Conservation (phyloP, 345 rosid species). For the Hevea brasiliensis region DNA sequence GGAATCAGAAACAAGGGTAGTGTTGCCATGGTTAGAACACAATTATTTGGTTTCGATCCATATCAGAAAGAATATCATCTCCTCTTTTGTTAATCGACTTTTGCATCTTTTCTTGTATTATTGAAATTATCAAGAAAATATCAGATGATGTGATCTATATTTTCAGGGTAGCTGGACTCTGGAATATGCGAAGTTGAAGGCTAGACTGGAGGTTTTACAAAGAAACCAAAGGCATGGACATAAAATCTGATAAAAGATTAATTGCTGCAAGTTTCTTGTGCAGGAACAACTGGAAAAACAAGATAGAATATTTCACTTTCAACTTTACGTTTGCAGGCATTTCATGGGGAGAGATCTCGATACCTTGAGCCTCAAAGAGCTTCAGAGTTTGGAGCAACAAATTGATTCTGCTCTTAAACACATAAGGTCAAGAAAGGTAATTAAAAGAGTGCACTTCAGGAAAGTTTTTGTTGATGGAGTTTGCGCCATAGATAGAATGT, state of each 20-base stretch:
- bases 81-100: background rate
- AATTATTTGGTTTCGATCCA: no score
- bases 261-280: background rate
- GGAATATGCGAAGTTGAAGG: slow-evolving; percentile 88
- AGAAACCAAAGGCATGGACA: slow-evolving; percentile 65
- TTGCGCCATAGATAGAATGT: background rate
- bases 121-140: background rate
- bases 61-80: no score
- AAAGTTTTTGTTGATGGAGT: background rate
- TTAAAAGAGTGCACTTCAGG: background rate
- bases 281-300: no score
- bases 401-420: slow-evolving; percentile 72
- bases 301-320: background rate
- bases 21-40: no score
- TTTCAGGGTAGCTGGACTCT: slow-evolving; percentile 77
- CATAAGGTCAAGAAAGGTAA: slow-evolving; percentile 70
- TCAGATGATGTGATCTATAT: background rate
- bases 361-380: slow-evolving; percentile 65
- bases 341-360: slow-evolving; percentile 87
- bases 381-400: slow-evolving; percentile 83
- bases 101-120: background rate
- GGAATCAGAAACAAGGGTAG: no score
- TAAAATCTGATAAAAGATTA: background rate
- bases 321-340: slow-evolving; percentile 48
- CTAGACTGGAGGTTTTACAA: slow-evolving; percentile 78